Evolutionary conservation across 2,329 filamentous ascomycete genomes (phyloP), one percentile per base, ranked within the genome.

Genomic region (Colletotrichum paranaense): DNA sequence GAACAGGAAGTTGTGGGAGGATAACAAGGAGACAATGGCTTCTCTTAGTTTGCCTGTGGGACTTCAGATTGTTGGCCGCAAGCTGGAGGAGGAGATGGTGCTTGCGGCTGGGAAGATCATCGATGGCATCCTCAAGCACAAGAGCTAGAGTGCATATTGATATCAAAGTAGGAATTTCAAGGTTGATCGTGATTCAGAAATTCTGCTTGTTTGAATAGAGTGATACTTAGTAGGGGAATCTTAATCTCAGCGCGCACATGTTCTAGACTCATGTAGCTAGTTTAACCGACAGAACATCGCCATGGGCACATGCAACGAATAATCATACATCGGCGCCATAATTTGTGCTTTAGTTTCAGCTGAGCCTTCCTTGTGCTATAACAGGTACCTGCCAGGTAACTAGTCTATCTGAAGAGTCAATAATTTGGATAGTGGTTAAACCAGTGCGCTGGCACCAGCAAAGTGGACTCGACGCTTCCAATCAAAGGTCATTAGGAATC

Each of bases 61-160:
- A 8, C 7, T 74, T 11, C 72, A 74, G 38, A 52, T 74, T 0
- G 35, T 72, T 22, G 72, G 72, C 11, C 62, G 68, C 4, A 71
- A 66, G 5, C n/a, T 68, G 52, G 62, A 67, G 30, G 72, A 74
- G 0, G 72, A 74, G 26, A 53, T 26, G 35, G 63, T 72, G 0
- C 42, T 72, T 5, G 69, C 69, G 8, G 69, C 69, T 42, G 69
- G 64, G 1, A 72, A 72, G 38, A n/a, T 53, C 5, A 63, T 72
- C n/a, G 69, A 72, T 6, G 57, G 58, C 52, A 16, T 62, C 1
- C 7, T 72, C 22, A 12, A 22, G 19, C n/a, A 9, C 11, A n/a
- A 35, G 26, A 53, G 24, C 42, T 49, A 28, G 12, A n/a, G 7
- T 19, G 16, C 5, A 42, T 42, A 3, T 22, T 9, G 22, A 14